These are phyloP conservation scores for Collybia sp. DNA, from an alignment of 768 basidiomycete genomes.

Conservation along the genomic window DNA sequence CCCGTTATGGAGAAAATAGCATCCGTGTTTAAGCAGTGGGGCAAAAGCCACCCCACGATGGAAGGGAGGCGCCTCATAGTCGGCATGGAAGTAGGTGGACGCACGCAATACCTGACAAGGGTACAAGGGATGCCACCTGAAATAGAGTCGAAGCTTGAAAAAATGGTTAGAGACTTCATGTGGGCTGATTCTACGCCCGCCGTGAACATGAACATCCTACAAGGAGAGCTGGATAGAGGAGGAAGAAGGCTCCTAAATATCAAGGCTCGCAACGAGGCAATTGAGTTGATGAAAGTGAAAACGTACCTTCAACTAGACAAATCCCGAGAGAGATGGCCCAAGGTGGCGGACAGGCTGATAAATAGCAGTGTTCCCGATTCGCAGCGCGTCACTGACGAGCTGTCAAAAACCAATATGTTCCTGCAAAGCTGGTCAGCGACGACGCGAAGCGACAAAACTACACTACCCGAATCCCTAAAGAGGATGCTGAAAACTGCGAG, in stretches of 20 bases:
- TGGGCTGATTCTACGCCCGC: slow-evolving; percentile 13
- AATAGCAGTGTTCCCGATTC: slow-evolving; percentile 1
- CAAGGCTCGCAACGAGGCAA: slow-evolving; percentile 18
- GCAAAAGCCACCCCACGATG: slow-evolving; percentile 18
- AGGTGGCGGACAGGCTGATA: slow-evolving; percentile 18
- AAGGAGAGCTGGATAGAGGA: slow-evolving; percentile 10
- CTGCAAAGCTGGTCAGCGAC: slow-evolving; percentile 21
- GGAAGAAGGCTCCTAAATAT: slow-evolving; percentile 21
- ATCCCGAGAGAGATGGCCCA: slow-evolving; percentile 21
- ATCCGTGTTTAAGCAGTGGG: slow-evolving; percentile 14
- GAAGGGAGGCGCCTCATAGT: slow-evolving; percentile 19
- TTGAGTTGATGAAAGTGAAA: slow-evolving; percentile 17
- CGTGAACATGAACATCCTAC: slow-evolving; percentile 13
- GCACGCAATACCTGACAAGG: slow-evolving; percentile 27
- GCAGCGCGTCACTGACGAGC: not conserved
- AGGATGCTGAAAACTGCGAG: slow-evolving; percentile 10
- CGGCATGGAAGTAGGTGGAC: slow-evolving; percentile 21
- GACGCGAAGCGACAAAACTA: not conserved
- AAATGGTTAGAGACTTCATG: slow-evolving; percentile 18
- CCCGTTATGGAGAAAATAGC: slow-evolving; percentile 20
- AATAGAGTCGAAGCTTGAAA: slow-evolving; percentile 14
- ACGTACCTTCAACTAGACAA: slow-evolving; percentile 12
- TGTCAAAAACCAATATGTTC: slow-evolving; percentile 12
- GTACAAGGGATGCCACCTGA: slow-evolving; percentile 31
- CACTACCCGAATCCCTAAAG: slow-evolving; percentile 8